These are phyloP conservation scores for Xylaria multiplex DNA, from an alignment of 2,329 filamentous ascomycete genomes.

Conservation along the genomic window DNA sequence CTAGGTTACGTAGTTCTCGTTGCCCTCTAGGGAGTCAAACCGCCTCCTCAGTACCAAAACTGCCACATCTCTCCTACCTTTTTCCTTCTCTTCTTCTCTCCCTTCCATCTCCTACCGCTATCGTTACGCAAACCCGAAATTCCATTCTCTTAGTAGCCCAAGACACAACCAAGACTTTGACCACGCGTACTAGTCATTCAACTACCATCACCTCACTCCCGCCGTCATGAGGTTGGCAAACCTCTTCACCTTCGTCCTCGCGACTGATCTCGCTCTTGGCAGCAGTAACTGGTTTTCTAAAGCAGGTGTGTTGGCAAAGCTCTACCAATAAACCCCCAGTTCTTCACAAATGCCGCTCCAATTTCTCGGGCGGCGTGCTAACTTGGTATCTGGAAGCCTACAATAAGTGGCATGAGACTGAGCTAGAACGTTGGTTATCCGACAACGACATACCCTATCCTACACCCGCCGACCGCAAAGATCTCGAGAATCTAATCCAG, in stretches of 20 bases:
- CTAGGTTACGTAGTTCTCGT: background rate
- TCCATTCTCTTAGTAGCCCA: background rate
- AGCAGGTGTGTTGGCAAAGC: conserved; percentile 69
- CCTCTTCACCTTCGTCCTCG: conserved; percentile 76
- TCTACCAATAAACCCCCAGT: background rate
- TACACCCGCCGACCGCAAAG: conserved; percentile 89
- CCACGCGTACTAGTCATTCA: background rate
- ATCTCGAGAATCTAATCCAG: conserved; percentile 90
- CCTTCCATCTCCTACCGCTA: conserved; percentile 10
- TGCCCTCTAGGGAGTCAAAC: no score
- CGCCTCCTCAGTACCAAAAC: no score
- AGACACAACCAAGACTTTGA: background rate
- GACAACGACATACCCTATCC: conserved; percentile 93
- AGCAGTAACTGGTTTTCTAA: conserved; percentile 89
- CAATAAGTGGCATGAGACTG: conserved; percentile 99
- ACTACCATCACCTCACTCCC: background rate
- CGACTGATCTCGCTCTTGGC: conserved; percentile 74
- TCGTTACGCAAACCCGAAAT: no score
- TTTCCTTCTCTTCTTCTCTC: background rate
- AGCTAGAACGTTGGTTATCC: conserved; percentile 95
- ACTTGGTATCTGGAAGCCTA: conserved; percentile 71
- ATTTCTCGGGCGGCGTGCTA: conserved; percentile 32
- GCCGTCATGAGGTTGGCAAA: conserved; percentile 79
- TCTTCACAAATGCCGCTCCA: no score
- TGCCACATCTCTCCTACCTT: no score